Evolutionary conservation across 176 grass and related monocot genomes (phyloP).

Genomic region (Avena sativa): DNA sequence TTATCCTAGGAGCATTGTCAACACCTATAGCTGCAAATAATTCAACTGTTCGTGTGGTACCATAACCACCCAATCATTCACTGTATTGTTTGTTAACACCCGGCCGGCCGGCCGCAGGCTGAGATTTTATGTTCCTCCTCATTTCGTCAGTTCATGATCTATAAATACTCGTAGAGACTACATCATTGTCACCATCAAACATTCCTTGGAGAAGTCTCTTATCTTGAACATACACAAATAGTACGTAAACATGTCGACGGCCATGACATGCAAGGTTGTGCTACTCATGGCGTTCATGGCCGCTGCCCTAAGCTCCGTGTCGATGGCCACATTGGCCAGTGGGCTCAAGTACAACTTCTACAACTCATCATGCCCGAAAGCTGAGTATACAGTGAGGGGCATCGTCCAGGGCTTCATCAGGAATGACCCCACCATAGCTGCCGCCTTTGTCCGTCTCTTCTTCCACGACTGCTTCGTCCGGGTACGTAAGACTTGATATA

Average conservation of each 20-base stretch:
- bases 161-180: slow-evolving; percentile 8
- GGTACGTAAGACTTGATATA: neutral
- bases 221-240: no score
- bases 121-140: neutral
- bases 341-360: slow-evolving; percentile 38
- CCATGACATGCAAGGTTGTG: neutral
- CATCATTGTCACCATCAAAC: slow-evolving; percentile 16
- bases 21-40: no score
- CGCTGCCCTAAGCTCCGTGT: neutral
- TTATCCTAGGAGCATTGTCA: no score
- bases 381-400: slow-evolving; percentile 48
- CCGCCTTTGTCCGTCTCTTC: slow-evolving; percentile 58
- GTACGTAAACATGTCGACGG: neutral
- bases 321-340: neutral
- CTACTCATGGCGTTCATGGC: slow-evolving; percentile 16
- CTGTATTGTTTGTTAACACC: no score
- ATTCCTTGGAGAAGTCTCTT: neutral
- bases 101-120: no score
- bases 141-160: neutral
- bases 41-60: no score
- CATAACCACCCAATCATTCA: no score
- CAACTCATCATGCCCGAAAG: slow-evolving; percentile 36
- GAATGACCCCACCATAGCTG: slow-evolving; percentile 27
- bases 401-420: slow-evolving; percentile 20
- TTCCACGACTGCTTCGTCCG: slow-evolving; percentile 84